A percentile compares a stretch with the other conserved stretches of the same genome.
These are phyloP conservation scores for Solanum hybrid DNA, from an alignment of 305 asterid species.

Conservation along the genomic window DNA sequence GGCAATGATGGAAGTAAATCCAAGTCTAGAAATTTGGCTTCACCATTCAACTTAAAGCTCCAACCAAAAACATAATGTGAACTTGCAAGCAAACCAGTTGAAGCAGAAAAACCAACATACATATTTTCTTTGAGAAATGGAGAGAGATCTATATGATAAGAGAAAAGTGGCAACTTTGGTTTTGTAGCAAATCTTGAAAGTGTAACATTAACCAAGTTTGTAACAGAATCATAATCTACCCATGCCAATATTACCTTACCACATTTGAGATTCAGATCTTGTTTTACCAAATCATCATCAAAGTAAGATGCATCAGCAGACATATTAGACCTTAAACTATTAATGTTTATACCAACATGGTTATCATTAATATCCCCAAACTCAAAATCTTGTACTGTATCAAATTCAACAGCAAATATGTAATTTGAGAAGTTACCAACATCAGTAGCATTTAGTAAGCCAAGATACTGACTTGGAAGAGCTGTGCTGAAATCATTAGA, in stretches of 20 bases:
- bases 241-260: slow-evolving; percentile 44
- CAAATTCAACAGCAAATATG: slow-evolving; percentile 64
- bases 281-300: background rate
- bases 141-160: slow-evolving; percentile 31
- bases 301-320: slow-evolving; percentile 27
- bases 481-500: slow-evolving; percentile 18
- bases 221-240: slow-evolving; percentile 53
- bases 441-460: slow-evolving; percentile 35
- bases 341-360: slow-evolving; percentile 60
- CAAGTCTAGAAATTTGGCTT: slow-evolving; percentile 19
- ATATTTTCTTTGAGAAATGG: slow-evolving; percentile 26
- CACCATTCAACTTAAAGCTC: slow-evolving; percentile 43
- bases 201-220: slow-evolving; percentile 29
- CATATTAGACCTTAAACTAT: slow-evolving; percentile 32
- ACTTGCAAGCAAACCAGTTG: slow-evolving; percentile 57
- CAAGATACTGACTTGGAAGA: slow-evolving; percentile 54
- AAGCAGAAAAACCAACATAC: slow-evolving; percentile 74
- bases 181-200: slow-evolving; percentile 35
- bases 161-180: slow-evolving; percentile 40
- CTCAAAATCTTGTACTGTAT: slow-evolving; percentile 50
- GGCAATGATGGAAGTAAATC: slow-evolving; percentile 30
- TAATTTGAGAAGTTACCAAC: slow-evolving; percentile 39
- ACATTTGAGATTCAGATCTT: slow-evolving; percentile 22
- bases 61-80: slow-evolving; percentile 60
- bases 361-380: slow-evolving; percentile 42